phyloP scores from a whole-genome alignment of 768 basidiomycete species.

The Mycena haematopus region DNA sequence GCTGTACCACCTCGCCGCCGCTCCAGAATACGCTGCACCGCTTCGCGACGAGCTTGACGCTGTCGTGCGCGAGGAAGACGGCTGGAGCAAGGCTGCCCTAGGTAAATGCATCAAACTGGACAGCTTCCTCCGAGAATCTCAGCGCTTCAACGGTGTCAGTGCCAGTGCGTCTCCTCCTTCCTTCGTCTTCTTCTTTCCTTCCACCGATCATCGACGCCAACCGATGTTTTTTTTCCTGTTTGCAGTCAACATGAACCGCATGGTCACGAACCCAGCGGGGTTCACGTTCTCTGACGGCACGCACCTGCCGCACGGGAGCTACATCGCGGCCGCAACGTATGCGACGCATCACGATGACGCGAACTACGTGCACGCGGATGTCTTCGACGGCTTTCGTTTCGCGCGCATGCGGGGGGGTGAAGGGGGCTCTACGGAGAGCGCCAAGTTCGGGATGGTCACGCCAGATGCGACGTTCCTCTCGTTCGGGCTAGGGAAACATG shows the following conservation, averaged over 20 bases:
- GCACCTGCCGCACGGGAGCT: slow-evolving; percentile 41
- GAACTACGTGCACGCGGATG: slow-evolving; percentile 39
- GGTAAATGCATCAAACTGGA: background rate
- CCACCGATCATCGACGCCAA: too few species aligned
- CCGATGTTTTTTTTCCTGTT: too few species aligned
- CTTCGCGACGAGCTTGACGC: slow-evolving; percentile 42
- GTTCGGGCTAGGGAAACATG: slow-evolving; percentile 28
- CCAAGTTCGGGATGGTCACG: too few species aligned
- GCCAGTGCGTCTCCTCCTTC: too few species aligned
- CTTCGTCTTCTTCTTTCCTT: too few species aligned
- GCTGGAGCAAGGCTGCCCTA: background rate
- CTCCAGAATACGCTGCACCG: slow-evolving; percentile 37
- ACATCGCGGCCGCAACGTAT: slow-evolving; percentile 33
- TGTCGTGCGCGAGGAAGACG: slow-evolving; percentile 28
- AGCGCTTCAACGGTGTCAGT: background rate
- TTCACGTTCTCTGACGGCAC: slow-evolving; percentile 37
- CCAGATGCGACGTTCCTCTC: slow-evolving; percentile 40
- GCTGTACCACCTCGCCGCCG: slow-evolving; percentile 37
- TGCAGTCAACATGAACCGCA: slow-evolving; percentile 2
- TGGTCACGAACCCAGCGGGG: background rate
- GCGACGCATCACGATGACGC: slow-evolving; percentile 34
- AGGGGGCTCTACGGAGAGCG: slow-evolving; percentile 28
- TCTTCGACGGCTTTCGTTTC: slow-evolving; percentile 53
- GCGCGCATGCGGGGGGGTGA: slow-evolving; percentile 38
- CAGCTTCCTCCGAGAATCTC: background rate